These are phyloP conservation scores for Mucuna pruriens DNA, from an alignment of 306 rosid genomes.

Conservation along the genomic window DNA sequence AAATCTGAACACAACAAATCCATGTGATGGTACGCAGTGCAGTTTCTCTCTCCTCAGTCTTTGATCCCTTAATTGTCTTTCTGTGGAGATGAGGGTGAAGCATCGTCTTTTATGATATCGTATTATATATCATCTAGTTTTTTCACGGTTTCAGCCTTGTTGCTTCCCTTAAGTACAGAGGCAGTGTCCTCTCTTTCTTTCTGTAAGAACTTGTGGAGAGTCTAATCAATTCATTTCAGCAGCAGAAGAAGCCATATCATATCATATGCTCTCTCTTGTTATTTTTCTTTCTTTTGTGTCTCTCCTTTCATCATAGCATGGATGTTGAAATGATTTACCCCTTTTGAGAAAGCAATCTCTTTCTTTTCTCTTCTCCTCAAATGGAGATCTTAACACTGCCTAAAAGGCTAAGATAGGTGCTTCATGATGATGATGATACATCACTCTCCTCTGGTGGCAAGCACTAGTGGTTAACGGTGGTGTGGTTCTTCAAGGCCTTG, in stretches of 20 bases:
- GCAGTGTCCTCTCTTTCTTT: conserved; percentile 50
- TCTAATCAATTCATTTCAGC: conserved; percentile 12
- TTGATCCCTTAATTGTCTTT: conserved; percentile 32
- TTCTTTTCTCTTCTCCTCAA: conserved; percentile 34
- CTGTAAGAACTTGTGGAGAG: conserved; percentile 35
- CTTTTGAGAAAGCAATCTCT: conserved; percentile 45
- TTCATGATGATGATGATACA: conserved; percentile 23
- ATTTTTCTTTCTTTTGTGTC: background rate
- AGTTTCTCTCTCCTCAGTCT: conserved; percentile 39
- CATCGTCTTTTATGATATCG: conserved; percentile 37
- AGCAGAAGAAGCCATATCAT: background rate
- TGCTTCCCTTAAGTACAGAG: conserved; percentile 50
- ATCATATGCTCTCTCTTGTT: background rate
- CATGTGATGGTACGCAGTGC: conserved; percentile 42
- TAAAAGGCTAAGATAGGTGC: conserved; percentile 21
- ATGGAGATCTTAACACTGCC: conserved; percentile 25
- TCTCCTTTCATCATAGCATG: conserved; percentile 37
- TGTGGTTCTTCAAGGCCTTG: conserved; percentile 55
- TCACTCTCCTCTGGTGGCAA: conserved; percentile 19
- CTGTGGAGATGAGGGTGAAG: conserved; percentile 34
- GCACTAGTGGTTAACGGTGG: background rate
- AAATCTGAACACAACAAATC: conserved; percentile 21
- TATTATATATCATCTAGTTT: conserved; percentile 30
- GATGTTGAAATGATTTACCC: conserved; percentile 32
- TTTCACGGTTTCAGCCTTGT: conserved; percentile 46